Conservation (phyloP, 2,329 filamentous ascomycete species). For the Fusarium nelsonii region DNA sequence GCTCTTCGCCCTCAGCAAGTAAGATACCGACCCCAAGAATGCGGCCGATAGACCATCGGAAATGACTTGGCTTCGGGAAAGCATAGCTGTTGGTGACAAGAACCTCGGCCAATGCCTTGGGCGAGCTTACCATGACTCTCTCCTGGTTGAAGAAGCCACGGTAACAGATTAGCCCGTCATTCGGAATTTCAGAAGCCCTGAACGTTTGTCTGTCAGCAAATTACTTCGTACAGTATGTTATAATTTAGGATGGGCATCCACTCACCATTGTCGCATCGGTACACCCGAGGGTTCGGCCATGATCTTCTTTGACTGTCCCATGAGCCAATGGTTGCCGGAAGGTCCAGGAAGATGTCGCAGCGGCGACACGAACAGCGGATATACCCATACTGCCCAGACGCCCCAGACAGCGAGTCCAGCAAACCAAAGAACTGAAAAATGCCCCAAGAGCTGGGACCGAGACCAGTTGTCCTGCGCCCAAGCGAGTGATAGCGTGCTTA, state of each 20-base stretch:
- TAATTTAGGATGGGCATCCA: neutral
- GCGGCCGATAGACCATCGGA: slow-evolving; percentile 69
- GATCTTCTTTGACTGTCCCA: slow-evolving; percentile 63
- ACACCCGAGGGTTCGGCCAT: slow-evolving; percentile 55
- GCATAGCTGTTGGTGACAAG: slow-evolving; percentile 77
- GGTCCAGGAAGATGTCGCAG: slow-evolving; percentile 63
- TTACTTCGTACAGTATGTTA: neutral
- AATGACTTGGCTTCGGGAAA: slow-evolving; percentile 71
- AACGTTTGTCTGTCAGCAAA: slow-evolving; percentile 46
- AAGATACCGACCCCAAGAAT: slow-evolving; percentile 79
- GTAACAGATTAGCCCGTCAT: slow-evolving; percentile 78
- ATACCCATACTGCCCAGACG: slow-evolving; percentile 61
- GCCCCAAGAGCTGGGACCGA: slow-evolving; percentile 48
- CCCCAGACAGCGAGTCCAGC: slow-evolving; percentile 53
- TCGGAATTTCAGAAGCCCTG: slow-evolving; percentile 71
- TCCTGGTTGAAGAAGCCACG: slow-evolving; percentile 72
- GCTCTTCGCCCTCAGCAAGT: slow-evolving; percentile 90
- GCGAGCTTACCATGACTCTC: slow-evolving; percentile 69
- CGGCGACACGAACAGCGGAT: slow-evolving; percentile 64
- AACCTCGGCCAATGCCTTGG: slow-evolving; percentile 77
- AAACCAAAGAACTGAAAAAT: slow-evolving; percentile 55
- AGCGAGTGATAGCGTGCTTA: slow-evolving; percentile 39
- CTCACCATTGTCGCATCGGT: slow-evolving; percentile 64
- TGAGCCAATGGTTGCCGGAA: slow-evolving; percentile 57
- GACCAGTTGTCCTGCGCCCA: slow-evolving; percentile 47